These are phyloP conservation scores for Moniliophthora roreri DNA, from an alignment of 1,284 basidiomycete species.

Conservation along the genomic window DNA sequence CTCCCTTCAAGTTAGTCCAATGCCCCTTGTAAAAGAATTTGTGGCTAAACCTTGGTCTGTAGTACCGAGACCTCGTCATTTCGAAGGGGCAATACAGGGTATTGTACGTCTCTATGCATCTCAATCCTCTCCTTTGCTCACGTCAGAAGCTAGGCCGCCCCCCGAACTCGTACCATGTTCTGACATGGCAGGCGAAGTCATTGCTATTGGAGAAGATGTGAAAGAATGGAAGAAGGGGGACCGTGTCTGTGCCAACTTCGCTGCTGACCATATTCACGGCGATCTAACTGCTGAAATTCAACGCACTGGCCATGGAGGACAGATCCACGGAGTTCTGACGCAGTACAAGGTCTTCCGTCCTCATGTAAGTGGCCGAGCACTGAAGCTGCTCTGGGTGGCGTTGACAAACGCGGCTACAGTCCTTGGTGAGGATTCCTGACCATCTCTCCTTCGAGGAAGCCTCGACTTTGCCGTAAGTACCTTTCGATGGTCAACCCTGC, in stretches of 20 bases:
- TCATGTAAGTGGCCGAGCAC: slow-evolving; percentile 27
- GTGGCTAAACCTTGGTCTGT: too few species aligned
- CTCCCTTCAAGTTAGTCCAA: slow-evolving; percentile 34
- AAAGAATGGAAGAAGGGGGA: slow-evolving; percentile 44
- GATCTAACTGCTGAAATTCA: slow-evolving; percentile 26
- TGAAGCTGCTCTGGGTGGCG: too few species aligned
- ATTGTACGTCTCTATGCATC: slow-evolving; percentile 12
- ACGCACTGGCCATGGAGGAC: slow-evolving; percentile 37
- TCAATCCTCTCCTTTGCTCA: background rate
- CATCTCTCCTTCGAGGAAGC: slow-evolving; percentile 47
- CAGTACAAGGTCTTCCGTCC: slow-evolving; percentile 40
- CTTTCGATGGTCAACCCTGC: background rate
- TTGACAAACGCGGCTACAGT: too few species aligned
- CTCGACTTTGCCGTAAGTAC: slow-evolving; percentile 35
- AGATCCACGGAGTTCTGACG: slow-evolving; percentile 43
- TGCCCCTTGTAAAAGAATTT: background rate
- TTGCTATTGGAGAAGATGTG: slow-evolving; percentile 44
- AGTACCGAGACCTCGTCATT: slow-evolving; percentile 43
- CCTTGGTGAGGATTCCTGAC: slow-evolving; percentile 40
- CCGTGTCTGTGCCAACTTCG: slow-evolving; percentile 41
- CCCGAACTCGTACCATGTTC: slow-evolving; percentile 43
- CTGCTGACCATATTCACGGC: slow-evolving; percentile 30
- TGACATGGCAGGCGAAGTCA: slow-evolving; percentile 54
- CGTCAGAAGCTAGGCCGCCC: slow-evolving; percentile 10
- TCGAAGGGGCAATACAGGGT: slow-evolving; percentile 31